phyloP scores from a whole-genome alignment of 768 basidiomycete species.

The Tricholoma flavovirens region DNA sequence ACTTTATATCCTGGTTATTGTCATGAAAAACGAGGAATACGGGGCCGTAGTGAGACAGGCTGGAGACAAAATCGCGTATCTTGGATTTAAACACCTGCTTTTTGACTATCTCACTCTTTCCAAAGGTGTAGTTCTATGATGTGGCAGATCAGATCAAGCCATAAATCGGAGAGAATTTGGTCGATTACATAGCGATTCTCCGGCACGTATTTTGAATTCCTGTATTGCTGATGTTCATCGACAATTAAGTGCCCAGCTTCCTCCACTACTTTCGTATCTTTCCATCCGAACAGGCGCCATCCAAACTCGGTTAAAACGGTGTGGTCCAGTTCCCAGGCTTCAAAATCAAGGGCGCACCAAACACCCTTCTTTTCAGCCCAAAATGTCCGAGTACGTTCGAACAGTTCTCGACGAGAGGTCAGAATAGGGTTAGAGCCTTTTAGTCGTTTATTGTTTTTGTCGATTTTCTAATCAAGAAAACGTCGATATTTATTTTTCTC shows the following conservation, averaged over 20 bases:
- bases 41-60: slow-evolving; percentile 42
- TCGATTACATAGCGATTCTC: slow-evolving; percentile 51
- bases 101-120: slow-evolving; percentile 50
- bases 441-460: slow-evolving; percentile 75
- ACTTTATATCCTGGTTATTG: slow-evolving; percentile 73
- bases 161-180: neutral
- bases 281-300: slow-evolving; percentile 59
- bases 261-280: slow-evolving; percentile 40
- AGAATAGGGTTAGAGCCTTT: slow-evolving; percentile 58
- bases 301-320: slow-evolving; percentile 76
- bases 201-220: slow-evolving; percentile 58
- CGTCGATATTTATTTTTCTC: neutral
- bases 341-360: slow-evolving; percentile 80
- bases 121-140: slow-evolving; percentile 60
- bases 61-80: slow-evolving; percentile 41
- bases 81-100: slow-evolving; percentile 45
- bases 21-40: slow-evolving; percentile 83
- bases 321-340: slow-evolving; percentile 78
- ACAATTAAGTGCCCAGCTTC: slow-evolving; percentile 60
- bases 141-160: neutral
- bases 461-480: slow-evolving; percentile 53
- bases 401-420: slow-evolving; percentile 50
- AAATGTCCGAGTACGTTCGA: slow-evolving; percentile 61
- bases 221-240: slow-evolving; percentile 50
- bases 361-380: slow-evolving; percentile 61